These are phyloP conservation scores for Yamadazyma songkhlaensis DNA, from an alignment of 1,139 yeast genomes.

Conservation along the genomic window DNA sequence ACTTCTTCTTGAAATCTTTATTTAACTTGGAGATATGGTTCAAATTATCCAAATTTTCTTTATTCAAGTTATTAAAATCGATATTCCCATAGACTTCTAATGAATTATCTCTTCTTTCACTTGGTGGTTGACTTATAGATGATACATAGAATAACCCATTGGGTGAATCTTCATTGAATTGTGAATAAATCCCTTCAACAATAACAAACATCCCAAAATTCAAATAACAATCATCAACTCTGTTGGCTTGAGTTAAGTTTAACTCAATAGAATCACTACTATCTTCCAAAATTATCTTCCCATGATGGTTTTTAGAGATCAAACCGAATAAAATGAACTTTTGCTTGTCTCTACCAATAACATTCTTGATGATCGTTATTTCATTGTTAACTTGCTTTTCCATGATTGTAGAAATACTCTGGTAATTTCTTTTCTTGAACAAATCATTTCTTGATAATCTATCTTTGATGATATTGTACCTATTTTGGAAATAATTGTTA, in stretches of 20 bases:
- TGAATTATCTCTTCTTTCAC: constrained; percentile 67
- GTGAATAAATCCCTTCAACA: constrained; percentile 82
- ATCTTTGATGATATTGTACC: constrained; percentile 65
- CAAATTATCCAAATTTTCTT: constrained; percentile 17
- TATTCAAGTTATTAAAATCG: constrained; percentile 71
- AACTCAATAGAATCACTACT: constrained; percentile 74
- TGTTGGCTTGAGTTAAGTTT: constrained; percentile 62
- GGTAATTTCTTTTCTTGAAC: constrained; percentile 54
- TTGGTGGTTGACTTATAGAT: constrained; percentile 83
- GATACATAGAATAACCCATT: constrained; percentile 67
- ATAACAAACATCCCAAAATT: constrained; percentile 78
- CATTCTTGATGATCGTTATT: constrained; percentile 75
- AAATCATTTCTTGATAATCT: constrained; percentile 72
- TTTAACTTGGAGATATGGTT: constrained; percentile 50
- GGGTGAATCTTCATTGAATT: constrained; percentile 45
- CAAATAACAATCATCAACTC: constrained; percentile 67
- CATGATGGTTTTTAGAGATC: constrained; percentile 60
- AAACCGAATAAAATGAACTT: constrained; percentile 79
- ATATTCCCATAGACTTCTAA: constrained; percentile 72
- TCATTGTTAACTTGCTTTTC: constrained; percentile 37
- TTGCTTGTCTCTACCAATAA: constrained; percentile 79
- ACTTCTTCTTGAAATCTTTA: constrained; percentile 51
- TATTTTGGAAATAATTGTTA: constrained; percentile 28
- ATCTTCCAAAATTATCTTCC: constrained; percentile 77
- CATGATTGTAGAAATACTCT: constrained; percentile 31